Evolutionary conservation across 345 rosid genomes (phyloP).

Genomic region (Gossypium mustelinum): DNA sequence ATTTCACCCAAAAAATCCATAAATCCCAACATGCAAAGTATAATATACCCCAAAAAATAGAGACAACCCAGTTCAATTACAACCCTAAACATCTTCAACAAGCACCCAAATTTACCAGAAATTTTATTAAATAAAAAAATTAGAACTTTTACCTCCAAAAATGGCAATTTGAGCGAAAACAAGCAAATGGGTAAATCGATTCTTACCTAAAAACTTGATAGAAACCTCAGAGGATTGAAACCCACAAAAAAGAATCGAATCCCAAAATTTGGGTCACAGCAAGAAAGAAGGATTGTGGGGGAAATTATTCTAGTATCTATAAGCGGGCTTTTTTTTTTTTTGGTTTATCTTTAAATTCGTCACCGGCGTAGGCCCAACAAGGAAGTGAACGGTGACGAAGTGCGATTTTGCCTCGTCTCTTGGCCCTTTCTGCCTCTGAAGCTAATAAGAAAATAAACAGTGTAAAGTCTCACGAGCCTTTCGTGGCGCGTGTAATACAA

Average conservation of each 20-base stretch:
- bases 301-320: constrained; percentile 8
- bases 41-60: constrained; percentile 11
- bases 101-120: constrained; percentile 11
- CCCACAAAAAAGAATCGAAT: constrained; percentile 19
- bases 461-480: constrained; percentile 17
- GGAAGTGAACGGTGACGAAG: constrained; percentile 36
- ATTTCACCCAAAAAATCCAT: constrained; percentile 8
- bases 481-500: constrained; percentile 17
- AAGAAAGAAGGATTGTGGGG: constrained; percentile 11
- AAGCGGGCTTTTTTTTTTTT: background rate
- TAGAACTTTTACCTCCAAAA: constrained; percentile 18
- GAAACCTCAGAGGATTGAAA: constrained; percentile 16
- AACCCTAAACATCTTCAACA: constrained; percentile 13
- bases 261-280: constrained; percentile 7
- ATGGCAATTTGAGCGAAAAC: constrained; percentile 12
- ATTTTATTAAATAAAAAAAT: constrained; percentile 3
- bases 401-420: constrained; percentile 21
- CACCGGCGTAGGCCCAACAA: constrained; percentile 31
- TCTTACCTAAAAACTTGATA: constrained; percentile 33
- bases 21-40: constrained; percentile 2
- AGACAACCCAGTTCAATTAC: constrained; percentile 20
- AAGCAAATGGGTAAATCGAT: constrained; percentile 17
- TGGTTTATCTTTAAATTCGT: constrained; percentile 3
- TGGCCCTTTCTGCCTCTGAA: constrained; percentile 19
- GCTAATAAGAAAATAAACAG: constrained; percentile 21